Evolutionary conservation across 2,329 filamentous ascomycete genomes (phyloP).

Genomic region (Lanzia echinophila): DNA sequence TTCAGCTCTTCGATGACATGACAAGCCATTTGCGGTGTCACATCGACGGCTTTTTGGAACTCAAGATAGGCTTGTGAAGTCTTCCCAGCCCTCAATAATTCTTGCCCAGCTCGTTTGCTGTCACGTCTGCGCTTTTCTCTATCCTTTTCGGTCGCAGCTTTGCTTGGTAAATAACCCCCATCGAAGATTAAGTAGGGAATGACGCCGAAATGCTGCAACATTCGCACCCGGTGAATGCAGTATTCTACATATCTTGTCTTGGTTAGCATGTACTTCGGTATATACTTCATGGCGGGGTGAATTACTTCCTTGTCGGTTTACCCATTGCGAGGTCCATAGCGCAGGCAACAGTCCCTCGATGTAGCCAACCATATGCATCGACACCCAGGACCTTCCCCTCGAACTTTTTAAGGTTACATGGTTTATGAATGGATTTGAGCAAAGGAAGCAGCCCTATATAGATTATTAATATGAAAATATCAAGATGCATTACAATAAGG

Average conservation of each 20-base stretch:
- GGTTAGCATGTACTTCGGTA: conserved; percentile 3
- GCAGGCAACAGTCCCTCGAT: conserved; percentile 84
- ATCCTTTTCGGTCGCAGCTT: conserved; percentile 76
- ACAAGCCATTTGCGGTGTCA: conserved; percentile 93
- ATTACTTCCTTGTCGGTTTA: conserved; percentile 78
- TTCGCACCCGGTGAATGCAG: conserved; percentile 81
- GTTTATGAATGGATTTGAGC: conserved; percentile 93
- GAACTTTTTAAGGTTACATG: conserved; percentile 79
- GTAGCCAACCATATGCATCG: conserved; percentile 97
- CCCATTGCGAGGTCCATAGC: conserved; percentile 84
- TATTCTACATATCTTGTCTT: conserved; percentile 74
- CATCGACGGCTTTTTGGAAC: conserved; percentile 90
- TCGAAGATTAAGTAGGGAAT: conserved; percentile 96
- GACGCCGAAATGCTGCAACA: conserved; percentile 89
- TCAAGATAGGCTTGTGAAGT: conserved; percentile 73
- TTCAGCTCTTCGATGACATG: conserved; percentile 89
- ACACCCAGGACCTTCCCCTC: conserved; percentile 85
- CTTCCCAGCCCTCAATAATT: conserved; percentile 76
- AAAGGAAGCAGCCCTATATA: conserved; percentile 72
- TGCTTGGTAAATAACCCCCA: conserved; percentile 90
- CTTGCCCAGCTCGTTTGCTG: conserved; percentile 67
- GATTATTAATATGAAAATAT: conserved; percentile 10
- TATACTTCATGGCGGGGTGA: background rate
- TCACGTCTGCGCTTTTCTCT: conserved; percentile 70
- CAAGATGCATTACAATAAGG: conserved; percentile 12